A percentile compares a stretch with the other conserved stretches of the same genome.
phyloP scores from a whole-genome alignment of 306 rosid genomes.

The Vigna reflexopilosa region DNA sequence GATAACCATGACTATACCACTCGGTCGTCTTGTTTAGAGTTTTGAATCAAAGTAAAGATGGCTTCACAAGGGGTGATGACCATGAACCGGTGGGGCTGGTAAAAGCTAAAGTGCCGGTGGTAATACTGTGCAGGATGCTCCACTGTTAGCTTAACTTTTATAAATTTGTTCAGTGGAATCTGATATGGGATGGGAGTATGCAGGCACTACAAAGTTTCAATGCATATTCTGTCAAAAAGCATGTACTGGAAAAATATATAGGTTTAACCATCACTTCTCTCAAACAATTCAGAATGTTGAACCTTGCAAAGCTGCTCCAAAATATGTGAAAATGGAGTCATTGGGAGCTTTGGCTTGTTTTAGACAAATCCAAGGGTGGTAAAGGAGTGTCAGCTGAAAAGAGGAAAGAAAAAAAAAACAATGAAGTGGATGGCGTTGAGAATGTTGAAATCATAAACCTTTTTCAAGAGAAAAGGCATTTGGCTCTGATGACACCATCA shows the following conservation, averaged over 20 bases:
- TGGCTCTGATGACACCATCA: not conserved
- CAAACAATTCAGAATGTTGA: not conserved
- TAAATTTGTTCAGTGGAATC: not conserved
- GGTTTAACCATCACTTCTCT: not conserved
- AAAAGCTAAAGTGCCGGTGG: not conserved
- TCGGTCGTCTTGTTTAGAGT: too few relatives aligned
- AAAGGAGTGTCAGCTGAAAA: not conserved
- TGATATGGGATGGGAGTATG: not conserved
- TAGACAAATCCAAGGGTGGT: not conserved
- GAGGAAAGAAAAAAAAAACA: not conserved
- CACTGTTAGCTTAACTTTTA: not conserved
- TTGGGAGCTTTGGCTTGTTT: not conserved
- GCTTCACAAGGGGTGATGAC: too few relatives aligned
- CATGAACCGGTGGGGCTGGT: too few relatives aligned
- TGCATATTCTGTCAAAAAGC: not conserved
- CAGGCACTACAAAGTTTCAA: not conserved
- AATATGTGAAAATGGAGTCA: not conserved
- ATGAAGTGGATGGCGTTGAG: not conserved
- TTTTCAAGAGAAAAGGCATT: not conserved
- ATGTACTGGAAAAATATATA: not conserved
- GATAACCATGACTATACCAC: too few relatives aligned
- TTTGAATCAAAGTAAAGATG: too few relatives aligned
- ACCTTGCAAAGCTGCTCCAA: not conserved
- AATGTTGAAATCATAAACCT: not conserved
- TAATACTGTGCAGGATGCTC: not conserved